Conservation (phyloP, 2,329 filamentous ascomycete genomes). For the Colletotrichum viniferum region DNA sequence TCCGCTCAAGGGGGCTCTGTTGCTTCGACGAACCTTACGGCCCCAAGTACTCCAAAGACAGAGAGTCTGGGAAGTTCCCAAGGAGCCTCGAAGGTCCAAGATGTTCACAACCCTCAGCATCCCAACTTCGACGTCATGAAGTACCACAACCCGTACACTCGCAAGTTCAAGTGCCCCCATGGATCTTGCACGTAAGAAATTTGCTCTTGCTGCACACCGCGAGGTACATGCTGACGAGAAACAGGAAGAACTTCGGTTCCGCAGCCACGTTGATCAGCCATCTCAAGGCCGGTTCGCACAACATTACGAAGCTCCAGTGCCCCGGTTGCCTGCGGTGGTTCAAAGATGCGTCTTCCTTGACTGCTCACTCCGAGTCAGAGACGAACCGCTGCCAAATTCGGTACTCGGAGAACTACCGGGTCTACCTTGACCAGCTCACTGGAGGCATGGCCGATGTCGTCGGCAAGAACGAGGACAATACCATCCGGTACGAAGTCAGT, state of each 20-base stretch:
- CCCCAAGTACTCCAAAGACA: not conserved
- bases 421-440: conserved; percentile 43
- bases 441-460: conserved; percentile 39
- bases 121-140: conserved; percentile 49
- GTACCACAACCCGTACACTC: conserved; percentile 48
- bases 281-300: conserved; percentile 48
- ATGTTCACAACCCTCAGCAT: conserved; percentile 49
- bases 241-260: conserved; percentile 45
- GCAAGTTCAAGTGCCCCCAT: conserved; percentile 59
- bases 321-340: conserved; percentile 49
- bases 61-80: not conserved
- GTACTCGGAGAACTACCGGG: conserved; percentile 40
- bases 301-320: conserved; percentile 41
- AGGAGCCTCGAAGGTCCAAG: conserved; percentile 19
- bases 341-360: conserved; percentile 44
- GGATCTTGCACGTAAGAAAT: conserved; percentile 51
- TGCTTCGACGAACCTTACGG: not conserved
- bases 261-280: conserved; percentile 41
- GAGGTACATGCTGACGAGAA: conserved; percentile 11
- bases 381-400: conserved; percentile 47
- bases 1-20: not conserved
- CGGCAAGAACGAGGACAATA: conserved; percentile 36
- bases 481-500: conserved; percentile 34
- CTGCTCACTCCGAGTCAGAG: conserved; percentile 53
- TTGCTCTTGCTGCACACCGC: not conserved